Evolutionary conservation across 2,329 filamentous ascomycete species (phyloP).

Genomic region (Botrytis tulipae): DNA sequence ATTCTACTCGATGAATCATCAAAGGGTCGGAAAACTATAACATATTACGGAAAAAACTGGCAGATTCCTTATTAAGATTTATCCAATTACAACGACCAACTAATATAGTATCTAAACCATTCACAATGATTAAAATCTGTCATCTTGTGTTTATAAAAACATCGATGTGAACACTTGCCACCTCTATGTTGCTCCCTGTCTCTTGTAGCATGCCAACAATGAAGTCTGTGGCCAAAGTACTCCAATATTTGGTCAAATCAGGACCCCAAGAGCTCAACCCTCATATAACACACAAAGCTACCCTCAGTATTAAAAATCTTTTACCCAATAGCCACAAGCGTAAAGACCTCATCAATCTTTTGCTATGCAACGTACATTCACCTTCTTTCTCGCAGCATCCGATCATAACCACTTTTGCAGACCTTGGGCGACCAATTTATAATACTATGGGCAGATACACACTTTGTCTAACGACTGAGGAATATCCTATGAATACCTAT

Average conservation of each 20-base stretch:
- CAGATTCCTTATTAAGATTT: not conserved
- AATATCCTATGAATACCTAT: not conserved
- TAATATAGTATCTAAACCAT: not conserved
- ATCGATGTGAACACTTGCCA: not conserved
- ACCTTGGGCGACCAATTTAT: not conserved
- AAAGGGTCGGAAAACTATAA: not conserved
- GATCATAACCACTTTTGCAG: not conserved
- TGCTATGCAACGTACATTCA: not conserved
- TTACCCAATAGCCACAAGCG: not conserved
- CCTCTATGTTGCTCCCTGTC: not conserved
- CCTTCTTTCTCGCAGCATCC: not conserved
- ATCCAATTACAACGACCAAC: no score
- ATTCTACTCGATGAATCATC: not conserved
- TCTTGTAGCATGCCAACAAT: not conserved
- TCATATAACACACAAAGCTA: not conserved
- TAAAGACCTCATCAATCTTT: not conserved
- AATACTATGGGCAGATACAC: not conserved
- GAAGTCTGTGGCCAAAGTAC: not conserved
- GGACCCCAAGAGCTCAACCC: not conserved
- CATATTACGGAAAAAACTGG: no score
- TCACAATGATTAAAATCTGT: not conserved
- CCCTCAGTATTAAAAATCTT: not conserved
- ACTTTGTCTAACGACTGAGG: not conserved
- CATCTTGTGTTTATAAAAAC: no score
- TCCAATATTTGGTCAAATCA: not conserved